These are phyloP conservation scores for Moricandia moricandioides DNA, from an alignment of 345 rosid species.

Conservation along the genomic window DNA sequence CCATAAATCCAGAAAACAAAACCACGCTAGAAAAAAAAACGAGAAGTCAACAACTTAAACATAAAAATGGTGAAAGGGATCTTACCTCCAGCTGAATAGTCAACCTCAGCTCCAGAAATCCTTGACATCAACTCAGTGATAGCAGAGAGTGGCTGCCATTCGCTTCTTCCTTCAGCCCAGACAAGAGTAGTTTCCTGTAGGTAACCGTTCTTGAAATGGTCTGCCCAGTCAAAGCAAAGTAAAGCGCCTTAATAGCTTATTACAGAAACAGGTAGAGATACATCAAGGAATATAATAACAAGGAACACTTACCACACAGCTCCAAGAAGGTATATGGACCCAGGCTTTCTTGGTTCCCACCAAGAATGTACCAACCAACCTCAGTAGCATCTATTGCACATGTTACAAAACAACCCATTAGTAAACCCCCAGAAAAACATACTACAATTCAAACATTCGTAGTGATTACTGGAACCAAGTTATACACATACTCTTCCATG, in stretches of 20 bases:
- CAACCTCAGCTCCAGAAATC: constrained; percentile 40
- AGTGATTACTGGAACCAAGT: not conserved
- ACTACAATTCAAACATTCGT: not conserved
- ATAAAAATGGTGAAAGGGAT: not conserved
- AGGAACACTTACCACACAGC: constrained; percentile 56
- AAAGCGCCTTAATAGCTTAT: constrained; percentile 43
- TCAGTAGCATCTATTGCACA: constrained; percentile 29
- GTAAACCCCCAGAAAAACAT: not conserved
- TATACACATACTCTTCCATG: not conserved
- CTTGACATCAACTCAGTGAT: constrained; percentile 59
- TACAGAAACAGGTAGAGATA: constrained; percentile 45
- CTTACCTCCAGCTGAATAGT: constrained; percentile 44
- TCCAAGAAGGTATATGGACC: constrained; percentile 81
- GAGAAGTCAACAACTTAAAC: not conserved
- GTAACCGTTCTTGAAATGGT: constrained; percentile 77
- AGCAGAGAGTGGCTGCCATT: constrained; percentile 78
- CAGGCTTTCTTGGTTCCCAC: constrained; percentile 56
- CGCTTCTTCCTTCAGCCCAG: constrained; percentile 83
- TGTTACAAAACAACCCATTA: constrained; percentile 16
- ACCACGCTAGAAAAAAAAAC: not conserved
- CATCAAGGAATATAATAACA: not conserved
- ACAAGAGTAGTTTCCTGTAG: constrained; percentile 65
- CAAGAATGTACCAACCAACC: constrained; percentile 79
- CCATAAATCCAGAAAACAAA: constrained; percentile 2
- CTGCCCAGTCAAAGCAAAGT: constrained; percentile 64